Evolutionary conservation across 129 eudicot genomes (phyloP).

Genomic region (Escallonia herrerae): DNA sequence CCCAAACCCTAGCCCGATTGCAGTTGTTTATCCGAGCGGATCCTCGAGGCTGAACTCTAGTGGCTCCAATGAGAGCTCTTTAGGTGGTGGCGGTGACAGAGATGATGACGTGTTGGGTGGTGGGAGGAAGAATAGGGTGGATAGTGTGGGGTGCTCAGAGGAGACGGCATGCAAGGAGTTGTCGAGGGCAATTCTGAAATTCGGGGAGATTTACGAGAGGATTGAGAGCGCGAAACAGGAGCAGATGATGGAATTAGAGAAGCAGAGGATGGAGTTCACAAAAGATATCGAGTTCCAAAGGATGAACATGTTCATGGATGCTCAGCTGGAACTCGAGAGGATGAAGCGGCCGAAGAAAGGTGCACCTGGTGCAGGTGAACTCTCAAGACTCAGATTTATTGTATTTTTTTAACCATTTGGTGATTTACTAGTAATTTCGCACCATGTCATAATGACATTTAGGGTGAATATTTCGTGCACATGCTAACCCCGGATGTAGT

Average conservation of each 20-base stretch:
- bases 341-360: conserved; percentile 19
- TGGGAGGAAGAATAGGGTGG: conserved; percentile 20
- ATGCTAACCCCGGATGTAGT: no score
- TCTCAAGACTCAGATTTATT: not conserved
- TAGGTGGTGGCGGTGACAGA: conserved; percentile 16
- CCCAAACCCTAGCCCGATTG: conserved; percentile 26
- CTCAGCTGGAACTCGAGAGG: conserved; percentile 47
- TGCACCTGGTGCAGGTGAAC: conserved; percentile 17
- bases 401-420: no score
- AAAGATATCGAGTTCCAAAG: conserved; percentile 51
- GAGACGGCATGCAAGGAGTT: conserved; percentile 33
- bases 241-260: conserved; percentile 58
- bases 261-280: conserved; percentile 51
- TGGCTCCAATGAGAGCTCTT: conserved; percentile 27
- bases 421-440: no score
- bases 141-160: conserved; percentile 21
- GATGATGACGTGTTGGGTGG: conserved; percentile 20
- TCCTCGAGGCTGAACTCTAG: conserved; percentile 18
- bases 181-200: conserved; percentile 36
- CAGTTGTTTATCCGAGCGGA: conserved; percentile 19
- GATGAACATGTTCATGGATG: conserved; percentile 51
- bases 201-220: conserved; percentile 51
- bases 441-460: no score
- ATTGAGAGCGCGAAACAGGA: conserved; percentile 42
- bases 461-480: no score